Conservation (phyloP, 192 early-diverging fungal species). For the Coemansia sp. region DNA sequence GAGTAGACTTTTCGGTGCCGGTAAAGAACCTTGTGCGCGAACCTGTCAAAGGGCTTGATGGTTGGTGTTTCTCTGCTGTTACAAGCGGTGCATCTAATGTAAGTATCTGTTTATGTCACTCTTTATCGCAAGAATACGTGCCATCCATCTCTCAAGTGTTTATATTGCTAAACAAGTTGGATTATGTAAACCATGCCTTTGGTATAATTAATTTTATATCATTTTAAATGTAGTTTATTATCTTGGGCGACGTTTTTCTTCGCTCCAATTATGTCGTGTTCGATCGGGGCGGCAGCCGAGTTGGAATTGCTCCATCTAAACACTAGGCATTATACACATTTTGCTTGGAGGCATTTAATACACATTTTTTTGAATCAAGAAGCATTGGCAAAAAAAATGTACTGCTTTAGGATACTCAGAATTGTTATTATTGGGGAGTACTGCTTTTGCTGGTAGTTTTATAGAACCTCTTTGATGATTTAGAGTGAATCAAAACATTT, state of each 20-base stretch:
- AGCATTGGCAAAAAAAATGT: background rate
- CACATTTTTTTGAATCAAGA: background rate
- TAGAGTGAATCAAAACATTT: no score
- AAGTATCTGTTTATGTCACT: slow-evolving; percentile 13
- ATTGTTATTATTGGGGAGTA: background rate
- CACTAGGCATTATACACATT: slow-evolving; percentile 13
- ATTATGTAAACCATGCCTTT: slow-evolving; percentile 4
- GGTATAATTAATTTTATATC: background rate
- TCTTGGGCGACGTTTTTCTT: slow-evolving; percentile 69
- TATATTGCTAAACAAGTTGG: background rate
- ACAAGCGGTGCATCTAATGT: slow-evolving; percentile 49
- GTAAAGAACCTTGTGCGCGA: slow-evolving; percentile 49
- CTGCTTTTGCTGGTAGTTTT: no score
- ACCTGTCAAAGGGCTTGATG: slow-evolving; percentile 52
- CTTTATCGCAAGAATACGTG: background rate
- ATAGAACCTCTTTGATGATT: no score
- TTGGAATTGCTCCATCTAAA: slow-evolving; percentile 62
- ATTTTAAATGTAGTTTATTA: slow-evolving; percentile 44
- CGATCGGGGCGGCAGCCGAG: slow-evolving; percentile 58
- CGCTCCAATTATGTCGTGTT: slow-evolving; percentile 68
- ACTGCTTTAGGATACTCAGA: background rate
- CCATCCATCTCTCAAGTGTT: background rate
- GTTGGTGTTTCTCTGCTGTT: slow-evolving; percentile 56
- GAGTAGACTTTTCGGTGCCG: slow-evolving; percentile 44
- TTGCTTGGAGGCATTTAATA: background rate